Percentiles rank a stretch among this genome's conserved stretches.
Evolutionary conservation across 495 filamentous ascomycete genomes (phyloP).

Genomic region (Thermothielavioides terrestris): DNA sequence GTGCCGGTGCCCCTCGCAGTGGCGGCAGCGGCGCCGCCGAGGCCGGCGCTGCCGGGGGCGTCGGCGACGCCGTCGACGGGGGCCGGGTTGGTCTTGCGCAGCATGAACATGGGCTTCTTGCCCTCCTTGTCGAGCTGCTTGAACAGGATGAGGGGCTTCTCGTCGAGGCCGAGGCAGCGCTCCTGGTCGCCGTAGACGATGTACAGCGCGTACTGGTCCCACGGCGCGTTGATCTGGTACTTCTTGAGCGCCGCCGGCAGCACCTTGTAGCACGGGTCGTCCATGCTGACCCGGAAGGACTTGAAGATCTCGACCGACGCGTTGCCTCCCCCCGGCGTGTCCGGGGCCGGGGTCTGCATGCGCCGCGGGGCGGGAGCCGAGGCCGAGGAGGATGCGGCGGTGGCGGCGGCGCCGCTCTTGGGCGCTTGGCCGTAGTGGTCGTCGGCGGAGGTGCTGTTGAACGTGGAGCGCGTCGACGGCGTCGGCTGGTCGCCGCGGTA

Average conservation of each 20-base stretch:
- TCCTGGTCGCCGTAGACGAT: conserved; percentile 98
- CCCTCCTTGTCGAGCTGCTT: conserved; percentile 96
- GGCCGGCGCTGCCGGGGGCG: conserved; percentile 40
- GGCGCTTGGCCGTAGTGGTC: conserved; percentile 39
- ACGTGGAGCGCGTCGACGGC: conserved; percentile 38
- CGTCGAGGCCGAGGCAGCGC: conserved; percentile 80
- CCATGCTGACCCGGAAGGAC: conserved; percentile 92
- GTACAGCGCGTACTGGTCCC: conserved; percentile 93
- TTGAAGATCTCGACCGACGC: conserved; percentile 89
- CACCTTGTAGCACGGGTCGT: conserved; percentile 95
- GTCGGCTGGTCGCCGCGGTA: conserved; percentile 43
- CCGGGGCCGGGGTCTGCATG: conserved; percentile 44
- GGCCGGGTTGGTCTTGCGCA: conserved; percentile 56
- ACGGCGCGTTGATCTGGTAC: conserved; percentile 96
- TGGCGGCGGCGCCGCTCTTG: too few species aligned
- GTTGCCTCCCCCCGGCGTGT: conserved; percentile 40
- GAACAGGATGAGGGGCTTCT: conserved; percentile 90
- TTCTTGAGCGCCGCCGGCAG: conserved; percentile 91
- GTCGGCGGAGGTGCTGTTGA: conserved; percentile 39
- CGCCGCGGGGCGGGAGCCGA: conserved; percentile 38
- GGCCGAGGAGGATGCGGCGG: too few species aligned
- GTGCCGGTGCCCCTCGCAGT: conserved; percentile 20
- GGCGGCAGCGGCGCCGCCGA: conserved; percentile 17
- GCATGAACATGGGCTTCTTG: conserved; percentile 98
- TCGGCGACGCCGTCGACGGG: conserved; percentile 28